Evolutionary conservation across 169 alveolate species (phyloP), one percentile per base, ranked within the genome.

Genomic region (Ichthyophthirius multifiliis): DNA sequence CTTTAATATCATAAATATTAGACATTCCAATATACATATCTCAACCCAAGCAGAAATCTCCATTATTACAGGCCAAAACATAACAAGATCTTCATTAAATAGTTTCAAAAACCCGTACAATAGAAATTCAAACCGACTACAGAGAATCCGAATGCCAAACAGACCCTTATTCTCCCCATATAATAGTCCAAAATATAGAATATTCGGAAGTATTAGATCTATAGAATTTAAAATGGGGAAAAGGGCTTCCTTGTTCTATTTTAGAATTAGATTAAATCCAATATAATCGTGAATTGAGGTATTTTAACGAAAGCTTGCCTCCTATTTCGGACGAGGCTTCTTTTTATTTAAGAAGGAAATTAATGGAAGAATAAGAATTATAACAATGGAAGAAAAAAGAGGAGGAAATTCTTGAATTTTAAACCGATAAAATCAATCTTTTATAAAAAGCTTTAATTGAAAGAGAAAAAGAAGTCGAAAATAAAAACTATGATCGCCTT

Each of bases 281-380:
- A 27, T 88, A 92, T 77, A 92, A 93, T 83, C 77, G 98, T 64
- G 97, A 95, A 86, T 94, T 95, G 74, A 83, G 95, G 80, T 89
- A 94, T 62, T 91, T 95, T 82, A 97, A 96, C 46, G 83, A 86
- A 74, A 93, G 96, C 27, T 89, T 96, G 4, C 99, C 99, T 13
- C 97, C 98, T 20, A 85, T 96, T 12, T 92, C 97, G 3, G 99
- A 96, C 79, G 98, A 95, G 79, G 97, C 97, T 2, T 93, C 95
- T 48, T 92, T 96, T 76, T 75, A 79, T 39, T 83, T 94, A 30
- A 90, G 98, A 64, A 86, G 95, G 63, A 88, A 78, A 65, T 79
- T 96, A 20, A 94, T 95, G 96, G 94, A 94, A 55, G 96, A 92
- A 43, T 93, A 95, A 84, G 99, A 96, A 81, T 88, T 93, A 84